Percentiles rank a stretch among this genome's conserved stretches.
These are phyloP conservation scores for Triticum monococcum DNA, from an alignment of 176 grass and related monocot species.

Conservation along the genomic window DNA sequence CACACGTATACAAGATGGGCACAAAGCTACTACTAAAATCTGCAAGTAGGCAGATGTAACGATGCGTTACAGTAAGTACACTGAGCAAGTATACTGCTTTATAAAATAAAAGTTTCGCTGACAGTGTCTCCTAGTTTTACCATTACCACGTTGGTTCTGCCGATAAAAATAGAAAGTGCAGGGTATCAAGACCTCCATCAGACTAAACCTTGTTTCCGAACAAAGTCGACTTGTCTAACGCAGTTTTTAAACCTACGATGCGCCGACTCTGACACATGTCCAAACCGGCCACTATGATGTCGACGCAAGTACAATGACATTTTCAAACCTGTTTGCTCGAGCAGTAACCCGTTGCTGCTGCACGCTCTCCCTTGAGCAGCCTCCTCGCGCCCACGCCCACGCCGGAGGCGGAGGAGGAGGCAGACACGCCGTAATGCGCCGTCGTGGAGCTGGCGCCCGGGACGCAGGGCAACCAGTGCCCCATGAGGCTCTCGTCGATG, in stretches of 20 bases:
- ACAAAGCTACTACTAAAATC: background rate
- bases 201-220: background rate
- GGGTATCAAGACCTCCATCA: background rate
- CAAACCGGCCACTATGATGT: background rate
- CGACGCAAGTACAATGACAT: background rate
- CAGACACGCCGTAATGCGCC: constrained; percentile 3
- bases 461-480: constrained; percentile 53
- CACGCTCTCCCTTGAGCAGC: constrained; percentile 25
- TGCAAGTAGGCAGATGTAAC: background rate
- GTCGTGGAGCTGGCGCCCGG: background rate
- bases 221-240: background rate
- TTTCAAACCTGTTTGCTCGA: background rate
- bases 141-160: background rate
- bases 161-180: background rate
- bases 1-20: background rate
- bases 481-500: constrained; percentile 51
- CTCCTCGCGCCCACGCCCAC: constrained; percentile 23
- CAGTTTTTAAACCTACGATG: constrained; percentile 2
- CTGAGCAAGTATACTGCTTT: background rate
- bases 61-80: background rate
- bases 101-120: background rate
- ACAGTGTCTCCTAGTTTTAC: background rate
- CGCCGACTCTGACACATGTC: background rate
- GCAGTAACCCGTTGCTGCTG: constrained; percentile 21
- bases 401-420: background rate